Evolutionary conservation across 768 basidiomycete species (phyloP).

Genomic region (Russula sp.): DNA sequence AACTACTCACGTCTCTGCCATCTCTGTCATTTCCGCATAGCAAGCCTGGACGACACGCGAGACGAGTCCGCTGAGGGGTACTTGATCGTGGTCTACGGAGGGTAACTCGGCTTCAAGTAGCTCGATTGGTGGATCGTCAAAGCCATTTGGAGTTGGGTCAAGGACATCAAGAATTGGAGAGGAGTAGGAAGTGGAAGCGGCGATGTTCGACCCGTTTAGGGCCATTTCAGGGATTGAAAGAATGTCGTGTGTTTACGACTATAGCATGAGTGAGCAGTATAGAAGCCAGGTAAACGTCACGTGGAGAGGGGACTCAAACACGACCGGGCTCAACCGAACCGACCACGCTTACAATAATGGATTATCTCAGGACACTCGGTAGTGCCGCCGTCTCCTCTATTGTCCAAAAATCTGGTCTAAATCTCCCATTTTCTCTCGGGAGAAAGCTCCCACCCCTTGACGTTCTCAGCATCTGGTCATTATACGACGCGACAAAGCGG

Average conservation of each 20-base stretch:
- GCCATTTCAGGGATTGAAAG: slow-evolving; percentile 2
- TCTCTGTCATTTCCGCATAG: slow-evolving; percentile 76
- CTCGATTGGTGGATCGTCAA: slow-evolving; percentile 40
- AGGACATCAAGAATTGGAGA: slow-evolving; percentile 20
- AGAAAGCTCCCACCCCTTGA: slow-evolving; percentile 60
- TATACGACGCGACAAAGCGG: slow-evolving; percentile 86
- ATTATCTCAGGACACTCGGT: slow-evolving; percentile 75
- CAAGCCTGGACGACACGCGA: slow-evolving; percentile 73
- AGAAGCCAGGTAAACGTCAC: not conserved
- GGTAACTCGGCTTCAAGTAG: slow-evolving; percentile 68
- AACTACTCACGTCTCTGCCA: slow-evolving; percentile 76
- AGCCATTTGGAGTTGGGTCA: slow-evolving; percentile 29
- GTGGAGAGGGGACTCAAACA: not conserved
- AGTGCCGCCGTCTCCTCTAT: slow-evolving; percentile 83
- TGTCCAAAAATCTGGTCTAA: slow-evolving; percentile 90
- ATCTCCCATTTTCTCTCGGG: slow-evolving; percentile 83
- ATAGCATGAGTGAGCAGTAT: not conserved
- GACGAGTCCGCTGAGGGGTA: slow-evolving; percentile 65
- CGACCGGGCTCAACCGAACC: too few relatives aligned
- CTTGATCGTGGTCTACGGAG: slow-evolving; percentile 56
- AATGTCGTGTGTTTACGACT: not conserved
- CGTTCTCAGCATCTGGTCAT: slow-evolving; percentile 68
- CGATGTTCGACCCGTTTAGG: slow-evolving; percentile 17
- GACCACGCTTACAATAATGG: slow-evolving; percentile 42
- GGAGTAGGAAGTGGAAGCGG: not conserved